Conservation (phyloP, 2,329 filamentous ascomycete species). For the Diaporthe batatas region DNA sequence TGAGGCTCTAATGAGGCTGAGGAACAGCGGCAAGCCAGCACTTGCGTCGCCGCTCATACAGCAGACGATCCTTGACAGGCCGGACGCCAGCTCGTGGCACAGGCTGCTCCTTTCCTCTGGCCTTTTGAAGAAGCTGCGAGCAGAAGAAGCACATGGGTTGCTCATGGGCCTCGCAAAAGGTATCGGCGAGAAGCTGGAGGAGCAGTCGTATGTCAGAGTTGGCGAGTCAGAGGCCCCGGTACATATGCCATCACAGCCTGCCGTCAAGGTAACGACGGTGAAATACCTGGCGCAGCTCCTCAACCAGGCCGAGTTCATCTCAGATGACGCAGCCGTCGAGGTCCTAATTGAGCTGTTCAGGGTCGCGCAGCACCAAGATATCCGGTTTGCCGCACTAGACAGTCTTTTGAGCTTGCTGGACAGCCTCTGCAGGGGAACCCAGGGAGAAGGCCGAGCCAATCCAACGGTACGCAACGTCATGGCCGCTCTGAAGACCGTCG, state of each 20-base stretch:
- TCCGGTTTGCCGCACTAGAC: slow-evolving; percentile 35
- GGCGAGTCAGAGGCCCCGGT: slow-evolving; percentile 28
- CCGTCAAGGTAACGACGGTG: slow-evolving; percentile 39
- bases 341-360: slow-evolving; percentile 33
- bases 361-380: slow-evolving; percentile 34
- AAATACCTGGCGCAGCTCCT: slow-evolving; percentile 39
- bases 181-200: slow-evolving; percentile 35
- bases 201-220: slow-evolving; percentile 37
- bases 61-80: slow-evolving; percentile 36
- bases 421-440: slow-evolving; percentile 1
- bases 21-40: slow-evolving; percentile 10
- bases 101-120: slow-evolving; percentile 22
- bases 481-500: slow-evolving; percentile 16
- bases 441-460: background rate
- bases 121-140: slow-evolving; percentile 30
- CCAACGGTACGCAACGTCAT: slow-evolving; percentile 16
- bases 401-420: slow-evolving; percentile 36
- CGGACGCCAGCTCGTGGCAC: slow-evolving; percentile 38
- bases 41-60: slow-evolving; percentile 35
- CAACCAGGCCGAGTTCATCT: slow-evolving; percentile 33
- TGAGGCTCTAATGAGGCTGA: slow-evolving; percentile 12
- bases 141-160: slow-evolving; percentile 22
- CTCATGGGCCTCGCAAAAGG: slow-evolving; percentile 30
- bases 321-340: slow-evolving; percentile 27
- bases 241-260: slow-evolving; percentile 25